Base-by-base conservation (phyloP, 345 rosid species). In the Aurinia saxatilis region DNA sequence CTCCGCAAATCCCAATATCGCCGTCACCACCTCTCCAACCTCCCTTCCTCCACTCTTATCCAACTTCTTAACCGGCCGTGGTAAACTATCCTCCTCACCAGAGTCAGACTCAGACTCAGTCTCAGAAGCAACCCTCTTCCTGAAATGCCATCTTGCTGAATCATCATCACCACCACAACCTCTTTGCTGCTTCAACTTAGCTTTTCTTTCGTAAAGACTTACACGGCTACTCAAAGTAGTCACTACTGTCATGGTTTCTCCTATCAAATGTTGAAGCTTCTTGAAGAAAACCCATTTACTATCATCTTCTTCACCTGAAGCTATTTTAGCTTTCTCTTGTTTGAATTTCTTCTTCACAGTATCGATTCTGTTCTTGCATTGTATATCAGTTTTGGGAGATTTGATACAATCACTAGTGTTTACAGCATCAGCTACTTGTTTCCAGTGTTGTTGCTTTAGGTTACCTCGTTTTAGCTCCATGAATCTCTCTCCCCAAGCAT, bases 351-450 rank as follows among this genome's bases (percentile, higher is more conserved):
- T 87, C 84, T 90, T 90, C 6, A 84, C 90, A 7, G 92, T 90
- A 46, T 90, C 97, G 72, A 87, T 84, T 41, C 95, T 81, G 68
- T 90, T 87, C 90, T 90, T 87, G 60, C 97, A 82, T 78, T 87
- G 88, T 19, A 87, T 71, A 52, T 90, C 92, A 6, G 82, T 85
- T 29, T 84, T 84, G 10, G 80, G 77, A 7, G 84, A 70, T 68
- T 79, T 84, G 29, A 70, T 75, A 29, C 75, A 82, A 40, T 78
- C 87, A 12, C 76, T 63, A 21, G 2, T 2, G 76, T 82, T 81
- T 7, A 87, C 95, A 40, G 82, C 76, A 48, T 87, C 90, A 2
- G 90, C 90, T 6, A 90, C 92, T 61, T 87, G 85, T 37, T 80
- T 82, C 97, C 91, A 87, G 73, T 84, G 88, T 59, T 83, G 81